These are phyloP conservation scores for Ulmus americana DNA, from an alignment of 331 rosid genomes.

Conservation along the genomic window DNA sequence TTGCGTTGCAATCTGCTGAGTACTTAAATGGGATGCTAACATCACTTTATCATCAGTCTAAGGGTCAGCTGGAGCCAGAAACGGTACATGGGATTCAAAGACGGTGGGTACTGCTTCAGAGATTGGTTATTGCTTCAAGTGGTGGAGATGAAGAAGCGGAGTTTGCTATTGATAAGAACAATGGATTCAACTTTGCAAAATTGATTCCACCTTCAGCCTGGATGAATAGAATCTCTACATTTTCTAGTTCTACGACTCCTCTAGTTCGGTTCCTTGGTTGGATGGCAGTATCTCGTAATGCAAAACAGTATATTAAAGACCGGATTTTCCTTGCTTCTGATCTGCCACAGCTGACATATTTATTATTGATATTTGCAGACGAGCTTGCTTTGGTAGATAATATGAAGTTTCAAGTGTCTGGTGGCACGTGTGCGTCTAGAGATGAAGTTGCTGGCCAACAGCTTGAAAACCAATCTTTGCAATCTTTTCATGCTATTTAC, in stretches of 20 bases:
- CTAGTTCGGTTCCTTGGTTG: constrained; percentile 90
- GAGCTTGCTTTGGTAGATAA: constrained; percentile 80
- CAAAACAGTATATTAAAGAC: constrained; percentile 66
- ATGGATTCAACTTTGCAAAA: constrained; percentile 50
- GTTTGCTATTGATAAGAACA: constrained; percentile 40
- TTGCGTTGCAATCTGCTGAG: constrained; percentile 69
- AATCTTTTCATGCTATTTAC: constrained; percentile 60
- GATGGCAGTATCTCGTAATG: constrained; percentile 96
- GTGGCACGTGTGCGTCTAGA: constrained; percentile 32
- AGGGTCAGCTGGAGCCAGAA: constrained; percentile 55
- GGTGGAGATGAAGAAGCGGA: constrained; percentile 46
- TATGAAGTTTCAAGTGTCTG: constrained; percentile 39
- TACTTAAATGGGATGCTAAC: constrained; percentile 56
- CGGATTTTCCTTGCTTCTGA: constrained; percentile 71
- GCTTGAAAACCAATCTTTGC: constrained; percentile 46
- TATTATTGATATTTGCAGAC: constrained; percentile 70
- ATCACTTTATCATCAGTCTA: constrained; percentile 49
- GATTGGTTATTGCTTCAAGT: constrained; percentile 67
- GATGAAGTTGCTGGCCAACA: constrained; percentile 34
- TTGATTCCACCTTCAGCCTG: constrained; percentile 86
- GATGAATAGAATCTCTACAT: constrained; percentile 62
- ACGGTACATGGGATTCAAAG: constrained; percentile 56
- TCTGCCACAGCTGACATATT: constrained; percentile 58
- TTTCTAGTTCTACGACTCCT: constrained; percentile 58
- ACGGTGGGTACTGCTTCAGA: constrained; percentile 78